Evolutionary conservation across 2,329 filamentous ascomycete genomes (phyloP), one percentile per base, ranked within the genome.

Genomic region (Colletotrichum sojae): DNA sequence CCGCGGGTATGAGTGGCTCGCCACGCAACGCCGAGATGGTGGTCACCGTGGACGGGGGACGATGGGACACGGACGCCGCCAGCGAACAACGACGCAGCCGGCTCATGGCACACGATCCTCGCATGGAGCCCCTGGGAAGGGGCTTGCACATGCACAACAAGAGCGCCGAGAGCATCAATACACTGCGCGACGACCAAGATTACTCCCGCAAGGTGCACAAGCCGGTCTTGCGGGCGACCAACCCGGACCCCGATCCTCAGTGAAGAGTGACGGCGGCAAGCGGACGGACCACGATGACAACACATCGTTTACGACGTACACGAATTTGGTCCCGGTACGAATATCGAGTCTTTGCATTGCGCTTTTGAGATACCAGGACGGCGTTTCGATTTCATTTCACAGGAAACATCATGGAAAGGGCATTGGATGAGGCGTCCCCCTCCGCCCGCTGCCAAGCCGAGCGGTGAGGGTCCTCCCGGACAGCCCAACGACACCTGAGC

Each of bases 91-190:
- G 71, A 65, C 84, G 85, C 64, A 87, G 86, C 75, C 81, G 82
- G 52, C 76, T 90, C 61, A 85, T 88, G 82, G 86, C 88, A 9
- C 85, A 90, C 62, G 89, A 91, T 74, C 89, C 89, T 39, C 84
- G 89, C 52, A 86, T 91, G 81, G 87, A 91, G 73, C 89, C 89
- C 0, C 90, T 87, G 70, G 84, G 86, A 55, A 83, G 84, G 43
- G 86, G 85, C 18, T 80, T 90, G 13, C 91, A 90, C 75, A 80
- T 82, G 51, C 83, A 86, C 27, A 89, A 85, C 73, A 86, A 86
- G 76, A 91, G 89, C 73, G 85, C 85, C 70, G 89, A 91, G 76
- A 91, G 89, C 75, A 80, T 91, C 75, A 88, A 88, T 72, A 91
- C 89, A 1, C 79, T 91, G 5, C 86, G 86, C 65, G 89, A 91